Conservation (phyloP, 1,284 basidiomycete species). For the Ceratobasidium sp. region DNA sequence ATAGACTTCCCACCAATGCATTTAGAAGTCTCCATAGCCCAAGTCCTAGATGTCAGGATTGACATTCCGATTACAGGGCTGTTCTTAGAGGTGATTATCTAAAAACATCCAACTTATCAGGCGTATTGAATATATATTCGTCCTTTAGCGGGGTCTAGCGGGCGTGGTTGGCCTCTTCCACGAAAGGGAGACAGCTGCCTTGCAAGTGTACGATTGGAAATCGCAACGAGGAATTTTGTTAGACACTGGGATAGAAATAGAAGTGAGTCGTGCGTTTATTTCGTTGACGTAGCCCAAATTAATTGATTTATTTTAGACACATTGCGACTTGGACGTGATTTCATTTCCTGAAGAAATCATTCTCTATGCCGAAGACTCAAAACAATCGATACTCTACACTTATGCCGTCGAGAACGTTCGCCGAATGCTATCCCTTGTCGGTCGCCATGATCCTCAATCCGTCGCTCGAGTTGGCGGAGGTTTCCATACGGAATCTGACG, state of each 20-base stretch:
- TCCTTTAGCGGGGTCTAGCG: slow-evolving; percentile 15
- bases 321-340: slow-evolving; percentile 41
- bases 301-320: slow-evolving; percentile 10
- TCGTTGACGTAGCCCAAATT: not conserved
- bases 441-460: slow-evolving; percentile 25
- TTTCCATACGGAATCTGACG: not conserved
- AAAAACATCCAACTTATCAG: not conserved
- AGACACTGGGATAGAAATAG: slow-evolving; percentile 31
- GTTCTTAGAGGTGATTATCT: slow-evolving; percentile 23
- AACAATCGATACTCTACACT: slow-evolving; percentile 29
- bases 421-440: slow-evolving; percentile 41
- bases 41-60: slow-evolving; percentile 35
- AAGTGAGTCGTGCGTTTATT: not conserved
- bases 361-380: slow-evolving; percentile 41
- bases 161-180: slow-evolving; percentile 35
- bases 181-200: slow-evolving; percentile 11
- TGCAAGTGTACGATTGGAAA: slow-evolving; percentile 36
- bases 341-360: slow-evolving; percentile 40
- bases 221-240: slow-evolving; percentile 34
- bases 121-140: not conserved
- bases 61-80: slow-evolving; percentile 41
- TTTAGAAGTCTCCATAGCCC: slow-evolving; percentile 26
- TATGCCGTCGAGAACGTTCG: slow-evolving; percentile 34
- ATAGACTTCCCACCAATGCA: slow-evolving; percentile 31
- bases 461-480: slow-evolving; percentile 37